A percentile compares a stretch with the other conserved stretches of the same genome.
phyloP scores from a whole-genome alignment of 805 yeast species.

The Candida ponderosae region DNA sequence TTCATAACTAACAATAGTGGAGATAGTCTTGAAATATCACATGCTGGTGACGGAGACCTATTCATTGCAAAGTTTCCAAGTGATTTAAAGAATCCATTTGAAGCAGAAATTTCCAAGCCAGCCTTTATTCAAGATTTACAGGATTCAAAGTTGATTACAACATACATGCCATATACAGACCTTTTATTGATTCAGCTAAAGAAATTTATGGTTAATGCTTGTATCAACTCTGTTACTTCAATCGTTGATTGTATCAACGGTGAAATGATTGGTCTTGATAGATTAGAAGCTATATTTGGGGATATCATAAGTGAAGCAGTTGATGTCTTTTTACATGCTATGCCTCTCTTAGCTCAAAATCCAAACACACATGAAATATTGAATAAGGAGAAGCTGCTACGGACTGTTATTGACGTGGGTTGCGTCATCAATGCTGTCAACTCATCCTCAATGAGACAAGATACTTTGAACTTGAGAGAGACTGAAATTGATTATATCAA shows the following conservation, averaged over 20 bases:
- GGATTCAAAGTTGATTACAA: conserved; percentile 20
- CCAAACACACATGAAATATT: conserved; percentile 14
- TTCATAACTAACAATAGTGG: conserved; percentile 30
- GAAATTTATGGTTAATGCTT: conserved; percentile 73
- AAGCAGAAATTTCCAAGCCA: conserved; percentile 11
- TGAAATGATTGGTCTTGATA: conserved; percentile 46
- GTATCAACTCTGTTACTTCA: conserved; percentile 81
- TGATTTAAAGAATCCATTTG: conserved; percentile 8
- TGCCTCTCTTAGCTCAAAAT: conserved; percentile 21
- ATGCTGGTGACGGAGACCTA: conserved; percentile 68
- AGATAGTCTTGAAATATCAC: conserved; percentile 39
- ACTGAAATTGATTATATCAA: conserved; percentile 83
- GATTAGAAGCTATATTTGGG: conserved; percentile 27
- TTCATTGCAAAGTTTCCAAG: conserved; percentile 51
- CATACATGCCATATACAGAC: conserved; percentile 34
- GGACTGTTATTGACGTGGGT: conserved; percentile 31
- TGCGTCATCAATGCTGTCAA: conserved; percentile 45
- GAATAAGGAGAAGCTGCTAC: conserved; percentile 25
- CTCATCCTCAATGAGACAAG: conserved; percentile 46
- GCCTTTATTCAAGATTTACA: conserved; percentile 21
- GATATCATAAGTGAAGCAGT: conserved; percentile 27
- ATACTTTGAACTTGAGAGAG: conserved; percentile 38
- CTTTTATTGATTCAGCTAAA: conserved; percentile 56
- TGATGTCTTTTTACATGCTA: conserved; percentile 20
- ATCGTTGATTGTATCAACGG: conserved; percentile 74